Percentiles rank a stretch among this genome's conserved stretches.
Evolutionary conservation across 495 filamentous ascomycete genomes (phyloP).

Genomic region (Penicillium ucsense): DNA sequence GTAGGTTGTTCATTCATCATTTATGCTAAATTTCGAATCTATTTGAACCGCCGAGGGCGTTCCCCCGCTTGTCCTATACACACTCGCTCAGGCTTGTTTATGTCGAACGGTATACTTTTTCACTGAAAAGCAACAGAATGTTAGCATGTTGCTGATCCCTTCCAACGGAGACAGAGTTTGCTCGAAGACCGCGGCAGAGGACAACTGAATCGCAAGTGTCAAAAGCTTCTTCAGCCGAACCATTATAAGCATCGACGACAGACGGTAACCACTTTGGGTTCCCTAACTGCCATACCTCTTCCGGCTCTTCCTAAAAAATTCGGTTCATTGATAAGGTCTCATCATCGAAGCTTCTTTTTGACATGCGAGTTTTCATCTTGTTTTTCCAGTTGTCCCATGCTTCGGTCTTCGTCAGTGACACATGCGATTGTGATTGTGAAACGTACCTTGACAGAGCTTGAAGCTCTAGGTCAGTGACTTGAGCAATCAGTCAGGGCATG

Average conservation of each 20-base stretch:
- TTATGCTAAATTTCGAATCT: no score
- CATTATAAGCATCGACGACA: constrained; percentile 46
- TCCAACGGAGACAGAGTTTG: no score
- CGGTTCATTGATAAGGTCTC: constrained; percentile 37
- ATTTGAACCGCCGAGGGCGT: no score
- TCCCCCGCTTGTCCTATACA: background rate
- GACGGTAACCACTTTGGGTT: constrained; percentile 9
- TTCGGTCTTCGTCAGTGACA: background rate
- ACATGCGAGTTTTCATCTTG: constrained; percentile 6
- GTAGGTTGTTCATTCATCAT: no score
- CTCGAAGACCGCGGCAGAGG: background rate
- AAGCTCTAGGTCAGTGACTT: no score
- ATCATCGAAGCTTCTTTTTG: constrained; percentile 25
- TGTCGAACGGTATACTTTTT: no score
- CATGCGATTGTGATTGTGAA: background rate
- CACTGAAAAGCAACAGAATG: no score
- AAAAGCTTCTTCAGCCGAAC: constrained; percentile 36
- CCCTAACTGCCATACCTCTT: constrained; percentile 36
- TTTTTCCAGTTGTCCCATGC: background rate
- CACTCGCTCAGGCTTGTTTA: no score
- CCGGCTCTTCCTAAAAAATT: constrained; percentile 44
- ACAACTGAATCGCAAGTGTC: constrained; percentile 10
- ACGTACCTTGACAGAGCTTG: constrained; percentile 4
- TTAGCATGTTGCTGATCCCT: no score
- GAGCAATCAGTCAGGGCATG: no score